These are phyloP conservation scores for Nicotiana noctiflora DNA, from an alignment of 257 asterid species.

Conservation along the genomic window DNA sequence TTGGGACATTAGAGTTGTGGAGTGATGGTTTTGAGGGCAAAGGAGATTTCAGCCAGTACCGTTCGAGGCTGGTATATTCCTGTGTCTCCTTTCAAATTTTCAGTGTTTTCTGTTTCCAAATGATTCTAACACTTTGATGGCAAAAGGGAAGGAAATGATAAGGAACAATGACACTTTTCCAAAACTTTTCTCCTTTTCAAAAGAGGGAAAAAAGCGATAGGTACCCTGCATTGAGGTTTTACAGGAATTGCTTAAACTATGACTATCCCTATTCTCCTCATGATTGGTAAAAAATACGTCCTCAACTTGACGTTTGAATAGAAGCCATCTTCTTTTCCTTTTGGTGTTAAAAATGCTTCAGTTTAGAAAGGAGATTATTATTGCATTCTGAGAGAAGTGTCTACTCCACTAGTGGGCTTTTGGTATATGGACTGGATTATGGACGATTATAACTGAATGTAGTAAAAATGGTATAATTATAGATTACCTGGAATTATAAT, in stretches of 20 bases:
- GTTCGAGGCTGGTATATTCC: conserved; percentile 75
- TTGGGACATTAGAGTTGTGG: conserved; percentile 74
- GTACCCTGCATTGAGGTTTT: background rate
- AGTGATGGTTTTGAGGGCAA: conserved; percentile 80
- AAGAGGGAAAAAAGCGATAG: background rate
- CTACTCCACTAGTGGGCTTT: background rate
- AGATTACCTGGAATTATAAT: too few relatives aligned
- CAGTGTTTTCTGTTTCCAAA: background rate
- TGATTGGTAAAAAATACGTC: background rate
- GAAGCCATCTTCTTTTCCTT: background rate
- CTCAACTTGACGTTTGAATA: background rate
- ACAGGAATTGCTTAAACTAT: background rate
- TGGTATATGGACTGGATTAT: too few relatives aligned
- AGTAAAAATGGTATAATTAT: too few relatives aligned
- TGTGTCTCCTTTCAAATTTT: conserved; percentile 4
- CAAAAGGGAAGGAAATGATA: background rate
- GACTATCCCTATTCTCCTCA: background rate
- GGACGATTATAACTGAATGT: too few relatives aligned
- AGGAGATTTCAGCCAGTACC: conserved; percentile 78
- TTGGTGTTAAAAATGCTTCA: background rate
- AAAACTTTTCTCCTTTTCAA: background rate
- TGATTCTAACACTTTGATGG: background rate
- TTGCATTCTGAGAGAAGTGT: background rate
- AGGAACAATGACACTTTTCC: background rate
- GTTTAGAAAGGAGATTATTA: background rate